Conservation (phyloP, 2,329 filamentous ascomycete species). For the Fusarium sp. region DNA sequence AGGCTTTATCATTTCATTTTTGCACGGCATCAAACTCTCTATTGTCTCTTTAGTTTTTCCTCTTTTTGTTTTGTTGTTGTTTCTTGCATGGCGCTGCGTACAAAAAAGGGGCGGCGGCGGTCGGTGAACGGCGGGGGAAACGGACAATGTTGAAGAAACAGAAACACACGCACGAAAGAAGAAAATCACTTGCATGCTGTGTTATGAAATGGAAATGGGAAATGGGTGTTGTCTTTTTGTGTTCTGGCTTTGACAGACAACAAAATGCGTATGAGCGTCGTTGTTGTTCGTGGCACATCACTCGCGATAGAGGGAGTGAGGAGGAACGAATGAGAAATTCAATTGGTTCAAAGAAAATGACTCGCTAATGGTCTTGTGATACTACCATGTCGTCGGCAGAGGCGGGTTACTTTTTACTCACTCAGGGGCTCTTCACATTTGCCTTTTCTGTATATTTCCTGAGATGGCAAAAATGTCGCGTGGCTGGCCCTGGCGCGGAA, state of each 20-base stretch:
- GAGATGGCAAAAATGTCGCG: not conserved
- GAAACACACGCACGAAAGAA: conserved; percentile 27
- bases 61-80: conserved; percentile 14
- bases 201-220: conserved; percentile 25
- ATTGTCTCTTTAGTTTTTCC: conserved; percentile 1
- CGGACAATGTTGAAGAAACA: conserved; percentile 5
- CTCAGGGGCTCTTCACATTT: not conserved
- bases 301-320: not conserved
- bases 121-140: conserved; percentile 18
- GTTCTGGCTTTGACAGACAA: not conserved
- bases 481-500: not conserved
- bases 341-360: not conserved
- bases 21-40: not conserved
- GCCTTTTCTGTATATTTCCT: not conserved
- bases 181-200: conserved; percentile 8
- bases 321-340: not conserved
- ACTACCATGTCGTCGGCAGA: not conserved
- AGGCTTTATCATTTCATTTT: not conserved
- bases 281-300: not conserved
- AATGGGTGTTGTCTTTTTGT: conserved; percentile 12
- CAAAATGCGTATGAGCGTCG: not conserved
- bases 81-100: conserved; percentile 42
- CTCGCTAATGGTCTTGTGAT: not conserved
- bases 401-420: not conserved
- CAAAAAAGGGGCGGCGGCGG: conserved; percentile 35